Percentiles rank a stretch among this genome's conserved stretches.
These are phyloP conservation scores for Russula brevipes DNA, from an alignment of 768 basidiomycete genomes.

Conservation along the genomic window DNA sequence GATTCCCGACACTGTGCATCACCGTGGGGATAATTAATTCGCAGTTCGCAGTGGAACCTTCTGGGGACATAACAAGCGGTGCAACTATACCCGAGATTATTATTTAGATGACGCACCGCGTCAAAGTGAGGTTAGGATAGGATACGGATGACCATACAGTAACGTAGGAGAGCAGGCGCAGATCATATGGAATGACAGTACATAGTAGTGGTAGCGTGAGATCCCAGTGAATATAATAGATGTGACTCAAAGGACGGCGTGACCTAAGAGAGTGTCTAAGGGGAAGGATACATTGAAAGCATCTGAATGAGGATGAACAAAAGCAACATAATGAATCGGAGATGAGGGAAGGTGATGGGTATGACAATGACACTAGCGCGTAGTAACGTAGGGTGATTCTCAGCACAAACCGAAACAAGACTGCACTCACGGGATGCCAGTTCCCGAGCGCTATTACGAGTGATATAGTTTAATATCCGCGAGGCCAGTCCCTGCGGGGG, in stretches of 20 bases:
- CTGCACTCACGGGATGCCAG: slow-evolving; percentile 15
- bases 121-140: slow-evolving; percentile 14
- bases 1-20: not conserved
- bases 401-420: slow-evolving; percentile 13
- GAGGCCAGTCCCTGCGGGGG: slow-evolving; percentile 16
- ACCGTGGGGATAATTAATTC: slow-evolving; percentile 3
- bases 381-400: slow-evolving; percentile 17
- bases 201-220: not conserved
- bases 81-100: slow-evolving; percentile 6
- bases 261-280: slow-evolving; percentile 6
- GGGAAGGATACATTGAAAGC: slow-evolving; percentile 6
- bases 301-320: slow-evolving; percentile 12
- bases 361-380: slow-evolving; percentile 23
- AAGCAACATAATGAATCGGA: slow-evolving; percentile 20
- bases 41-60: slow-evolving; percentile 8
- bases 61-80: slow-evolving; percentile 4
- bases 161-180: slow-evolving; percentile 8
- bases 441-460: slow-evolving; percentile 16
- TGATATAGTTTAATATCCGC: slow-evolving; percentile 23
- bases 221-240: slow-evolving; percentile 14
- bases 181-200: slow-evolving; percentile 8
- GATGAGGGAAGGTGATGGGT: slow-evolving; percentile 19
- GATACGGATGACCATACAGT: slow-evolving; percentile 7
- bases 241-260: slow-evolving; percentile 1
- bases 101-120: slow-evolving; percentile 11